A percentile compares a stretch with the other conserved stretches of the same genome.
Conservation (phyloP, 2,329 filamentous ascomycete genomes). For the Arthrobotrys sphaeroides region DNA sequence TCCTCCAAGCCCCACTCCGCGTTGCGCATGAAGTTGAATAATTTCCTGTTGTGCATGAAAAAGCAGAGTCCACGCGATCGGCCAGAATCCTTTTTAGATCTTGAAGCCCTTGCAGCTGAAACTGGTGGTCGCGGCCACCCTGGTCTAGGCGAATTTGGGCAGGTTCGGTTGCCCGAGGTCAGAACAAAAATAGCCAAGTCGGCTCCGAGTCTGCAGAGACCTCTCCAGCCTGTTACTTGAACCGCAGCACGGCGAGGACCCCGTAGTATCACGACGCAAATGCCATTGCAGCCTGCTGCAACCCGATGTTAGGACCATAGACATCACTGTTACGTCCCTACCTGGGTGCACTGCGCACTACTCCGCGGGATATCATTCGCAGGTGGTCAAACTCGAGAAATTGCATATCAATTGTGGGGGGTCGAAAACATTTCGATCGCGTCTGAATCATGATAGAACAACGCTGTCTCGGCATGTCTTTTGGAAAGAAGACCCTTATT, state of each 20-base stretch:
- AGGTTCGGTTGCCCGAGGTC: slow-evolving; percentile 36
- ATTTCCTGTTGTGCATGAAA: slow-evolving; percentile 45
- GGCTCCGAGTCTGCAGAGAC: not conserved
- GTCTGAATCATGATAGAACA: slow-evolving; percentile 38
- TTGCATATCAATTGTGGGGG: not conserved
- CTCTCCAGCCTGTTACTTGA: not conserved
- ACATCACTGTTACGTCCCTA: slow-evolving; percentile 38
- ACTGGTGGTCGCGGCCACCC: slow-evolving; percentile 6
- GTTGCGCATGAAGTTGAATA: slow-evolving; percentile 48
- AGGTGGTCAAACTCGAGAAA: not conserved
- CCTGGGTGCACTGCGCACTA: not conserved
- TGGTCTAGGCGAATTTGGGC: slow-evolving; percentile 23
- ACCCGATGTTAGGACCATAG: slow-evolving; percentile 33
- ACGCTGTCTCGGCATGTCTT: slow-evolving; percentile 36
- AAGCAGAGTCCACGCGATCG: slow-evolving; percentile 38
- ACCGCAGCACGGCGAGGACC: slow-evolving; percentile 2
- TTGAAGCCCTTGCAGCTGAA: slow-evolving; percentile 33
- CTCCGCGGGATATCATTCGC: not conserved
- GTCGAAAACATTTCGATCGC: not conserved
- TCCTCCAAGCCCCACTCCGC: slow-evolving; percentile 26
- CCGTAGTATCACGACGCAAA: slow-evolving; percentile 5
- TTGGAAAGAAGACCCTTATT: slow-evolving; percentile 7
- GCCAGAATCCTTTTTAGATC: slow-evolving; percentile 7
- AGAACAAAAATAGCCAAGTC: slow-evolving; percentile 36
- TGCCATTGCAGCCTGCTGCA: slow-evolving; percentile 12